Conservation (phyloP, 345 rosid genomes). For the Streptanthus diversifolius region DNA sequence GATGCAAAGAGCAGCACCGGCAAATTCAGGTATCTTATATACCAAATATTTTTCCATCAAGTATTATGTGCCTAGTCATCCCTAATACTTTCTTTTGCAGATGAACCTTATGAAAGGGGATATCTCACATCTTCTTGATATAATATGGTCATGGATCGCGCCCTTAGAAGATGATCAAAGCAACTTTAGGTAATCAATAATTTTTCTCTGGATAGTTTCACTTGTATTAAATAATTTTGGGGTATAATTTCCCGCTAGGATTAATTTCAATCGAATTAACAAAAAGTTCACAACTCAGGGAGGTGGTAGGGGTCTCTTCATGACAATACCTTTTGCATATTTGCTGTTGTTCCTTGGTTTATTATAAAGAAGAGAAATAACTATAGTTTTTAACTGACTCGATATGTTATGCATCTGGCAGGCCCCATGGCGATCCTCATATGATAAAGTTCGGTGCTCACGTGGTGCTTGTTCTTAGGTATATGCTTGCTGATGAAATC, state of each 20-base stretch:
- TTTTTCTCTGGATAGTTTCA: background rate
- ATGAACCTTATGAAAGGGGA: conserved; percentile 94
- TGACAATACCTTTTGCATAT: background rate
- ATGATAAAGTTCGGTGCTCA: conserved; percentile 97
- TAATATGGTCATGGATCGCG: conserved; percentile 96
- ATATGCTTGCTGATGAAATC: conserved; percentile 67
- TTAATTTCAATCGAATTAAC: background rate
- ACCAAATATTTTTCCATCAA: background rate
- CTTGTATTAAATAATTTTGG: background rate
- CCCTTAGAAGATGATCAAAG: conserved; percentile 83
- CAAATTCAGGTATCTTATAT: conserved; percentile 69
- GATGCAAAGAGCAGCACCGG: conserved; percentile 95
- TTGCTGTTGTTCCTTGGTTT: background rate
- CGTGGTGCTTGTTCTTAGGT: conserved; percentile 85
- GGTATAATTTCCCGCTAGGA: background rate
- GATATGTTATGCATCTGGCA: conserved; percentile 35
- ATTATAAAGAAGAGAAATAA: background rate
- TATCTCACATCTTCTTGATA: conserved; percentile 80
- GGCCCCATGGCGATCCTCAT: conserved; percentile 98
- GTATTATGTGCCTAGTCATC: conserved; percentile 5
- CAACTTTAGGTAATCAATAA: conserved; percentile 58
- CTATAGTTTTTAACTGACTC: conserved; percentile 22
- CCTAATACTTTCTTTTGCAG: conserved; percentile 44
- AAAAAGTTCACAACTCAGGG: background rate
- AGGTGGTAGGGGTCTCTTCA: conserved; percentile 6